phyloP scores from a whole-genome alignment of 2,329 filamentous ascomycete genomes.

The Beauveria varroae region DNA sequence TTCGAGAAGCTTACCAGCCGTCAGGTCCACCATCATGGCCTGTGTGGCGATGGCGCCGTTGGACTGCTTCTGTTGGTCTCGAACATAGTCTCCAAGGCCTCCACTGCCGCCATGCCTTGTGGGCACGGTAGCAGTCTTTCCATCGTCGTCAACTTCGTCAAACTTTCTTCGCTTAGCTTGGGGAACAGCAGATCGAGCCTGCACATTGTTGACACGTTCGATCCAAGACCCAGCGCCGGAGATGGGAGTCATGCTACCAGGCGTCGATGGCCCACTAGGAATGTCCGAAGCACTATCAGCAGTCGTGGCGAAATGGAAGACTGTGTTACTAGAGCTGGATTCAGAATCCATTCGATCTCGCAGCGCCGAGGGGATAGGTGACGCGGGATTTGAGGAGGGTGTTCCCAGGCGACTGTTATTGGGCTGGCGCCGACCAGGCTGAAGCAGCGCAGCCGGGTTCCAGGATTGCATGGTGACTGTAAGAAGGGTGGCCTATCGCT shows the following conservation, averaged over 20 bases:
- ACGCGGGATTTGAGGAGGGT: slow-evolving; percentile 18
- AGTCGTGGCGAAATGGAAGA: slow-evolving; percentile 37
- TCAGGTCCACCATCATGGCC: slow-evolving; percentile 50
- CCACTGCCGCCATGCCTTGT: slow-evolving; percentile 41
- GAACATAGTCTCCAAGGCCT: slow-evolving; percentile 59
- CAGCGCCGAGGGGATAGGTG: slow-evolving; percentile 15
- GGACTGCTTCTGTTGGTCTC: slow-evolving; percentile 46
- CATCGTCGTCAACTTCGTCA: slow-evolving; percentile 36
- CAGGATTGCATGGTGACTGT: slow-evolving; percentile 26
- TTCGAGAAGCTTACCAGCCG: slow-evolving; percentile 33
- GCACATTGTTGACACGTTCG: slow-evolving; percentile 68
- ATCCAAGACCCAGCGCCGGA: slow-evolving; percentile 54
- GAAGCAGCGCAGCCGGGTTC: slow-evolving; percentile 34
- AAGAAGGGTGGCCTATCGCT: slow-evolving; percentile 20
- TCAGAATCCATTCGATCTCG: slow-evolving; percentile 18
- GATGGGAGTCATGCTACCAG: slow-evolving; percentile 18
- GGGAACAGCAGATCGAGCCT: slow-evolving; percentile 51
- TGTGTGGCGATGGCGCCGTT: slow-evolving; percentile 20
- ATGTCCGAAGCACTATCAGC: slow-evolving; percentile 26
- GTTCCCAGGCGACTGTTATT: slow-evolving; percentile 22
- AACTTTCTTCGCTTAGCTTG: slow-evolving; percentile 61
- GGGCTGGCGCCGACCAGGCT: slow-evolving; percentile 27
- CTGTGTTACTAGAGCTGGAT: slow-evolving; percentile 23
- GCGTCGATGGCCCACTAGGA: slow-evolving; percentile 27
- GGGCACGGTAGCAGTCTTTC: slow-evolving; percentile 25